Conservation (phyloP, 2,329 filamentous ascomycete genomes). For the Leptographium radiaticola region DNA sequence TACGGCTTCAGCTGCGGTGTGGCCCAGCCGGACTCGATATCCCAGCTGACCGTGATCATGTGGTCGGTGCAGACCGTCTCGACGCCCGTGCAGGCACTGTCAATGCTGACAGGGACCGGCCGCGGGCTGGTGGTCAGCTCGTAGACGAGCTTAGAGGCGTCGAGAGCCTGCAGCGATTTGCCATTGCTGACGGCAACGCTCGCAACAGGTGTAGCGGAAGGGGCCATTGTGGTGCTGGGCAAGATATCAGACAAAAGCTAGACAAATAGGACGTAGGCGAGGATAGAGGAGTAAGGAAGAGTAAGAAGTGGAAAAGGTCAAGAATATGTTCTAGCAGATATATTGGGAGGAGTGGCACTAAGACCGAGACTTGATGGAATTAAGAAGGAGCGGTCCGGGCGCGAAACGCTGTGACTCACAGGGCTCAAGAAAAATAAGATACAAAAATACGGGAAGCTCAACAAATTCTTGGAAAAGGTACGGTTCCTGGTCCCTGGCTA, state of each 20-base stretch:
- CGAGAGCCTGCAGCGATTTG: slow-evolving; percentile 42
- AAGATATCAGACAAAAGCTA: not conserved
- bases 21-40: slow-evolving; percentile 51
- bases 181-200: slow-evolving; percentile 18
- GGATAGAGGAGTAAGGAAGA: not conserved
- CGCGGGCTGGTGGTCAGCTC: slow-evolving; percentile 36
- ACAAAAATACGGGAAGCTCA: too few species aligned
- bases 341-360: not conserved
- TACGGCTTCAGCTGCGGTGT: slow-evolving; percentile 64
- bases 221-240: slow-evolving; percentile 13
- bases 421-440: not conserved
- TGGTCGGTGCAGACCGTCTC: slow-evolving; percentile 66
- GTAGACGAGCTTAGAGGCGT: slow-evolving; percentile 49
- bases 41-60: slow-evolving; percentile 71
- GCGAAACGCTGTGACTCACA: not conserved
- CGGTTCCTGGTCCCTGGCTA: too few species aligned
- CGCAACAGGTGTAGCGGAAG: slow-evolving; percentile 14
- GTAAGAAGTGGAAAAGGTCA: not conserved
- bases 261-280: not conserved
- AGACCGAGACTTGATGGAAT: not conserved
- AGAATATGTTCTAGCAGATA: not conserved
- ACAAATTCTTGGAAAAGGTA: not conserved
- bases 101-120: slow-evolving; percentile 35
- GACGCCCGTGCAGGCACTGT: slow-evolving; percentile 28
- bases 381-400: not conserved